Evolutionary conservation across 73 alveolate species (phyloP), one percentile per base, ranked within the genome.

Genomic region (Paraurostyla sp.): DNA sequence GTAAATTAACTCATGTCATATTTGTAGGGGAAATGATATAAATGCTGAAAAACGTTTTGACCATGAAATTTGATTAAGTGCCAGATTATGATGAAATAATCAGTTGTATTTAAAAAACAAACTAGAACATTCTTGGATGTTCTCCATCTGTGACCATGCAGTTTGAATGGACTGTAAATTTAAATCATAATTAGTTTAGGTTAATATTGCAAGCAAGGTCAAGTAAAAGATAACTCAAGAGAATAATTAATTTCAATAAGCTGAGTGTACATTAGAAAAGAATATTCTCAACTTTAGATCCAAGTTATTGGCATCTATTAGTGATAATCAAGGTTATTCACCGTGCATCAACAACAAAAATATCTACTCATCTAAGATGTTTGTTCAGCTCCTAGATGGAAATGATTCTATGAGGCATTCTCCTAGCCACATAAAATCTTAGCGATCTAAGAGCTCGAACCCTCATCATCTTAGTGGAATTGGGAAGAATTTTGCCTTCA

Each of bases 101-200:
- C 13, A 49, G 54, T n/a, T 35, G 27, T 2, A 23, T 78, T 9
- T 7, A 35, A 16, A 56, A 78, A 33, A 56, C 59, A 18, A 27
- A 43, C 11, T 40, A 78, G n/a, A 78, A 78, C 18, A 7, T 52
- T 33, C 0, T 78, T 7, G 63, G 54, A 20, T 41, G 18, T 18
- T 23, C 60, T 22, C 69, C 62, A 2, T 42, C 51, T 7, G 62
- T 51, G 22, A 45, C 60, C 35, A 25, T 25, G 18, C 9, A 78
- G 36, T 78, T 52, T 36, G 89, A 78, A 41, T 78, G 89, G 89
- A 78, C 58, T 22, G 80, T 50, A 48, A 52, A n/a, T 22, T 22
- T 48, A 15, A 23, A 11, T 4, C 9, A 11, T 75, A 18, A 22
- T 7, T 32, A 36, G 9, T 36, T 6, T 75, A 75, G 87, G 23